phyloP scores from a whole-genome alignment of 2,329 filamentous ascomycete genomes.

The Pseudopyrenochaeta lycopersici region DNA sequence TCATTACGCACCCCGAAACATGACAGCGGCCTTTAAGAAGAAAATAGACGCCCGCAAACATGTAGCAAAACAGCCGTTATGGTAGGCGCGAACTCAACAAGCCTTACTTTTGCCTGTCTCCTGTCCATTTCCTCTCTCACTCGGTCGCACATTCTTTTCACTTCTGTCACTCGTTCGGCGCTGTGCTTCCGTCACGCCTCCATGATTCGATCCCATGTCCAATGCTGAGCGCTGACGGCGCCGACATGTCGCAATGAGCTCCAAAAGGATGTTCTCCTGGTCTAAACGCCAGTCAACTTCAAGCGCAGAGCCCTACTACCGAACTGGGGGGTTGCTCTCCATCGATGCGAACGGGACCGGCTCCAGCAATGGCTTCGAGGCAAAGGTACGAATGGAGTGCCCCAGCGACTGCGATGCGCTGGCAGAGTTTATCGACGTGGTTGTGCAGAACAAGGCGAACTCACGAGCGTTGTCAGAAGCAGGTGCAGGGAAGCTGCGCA shows the following conservation, averaged over 20 bases:
- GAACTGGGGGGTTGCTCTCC: conserved; percentile 50
- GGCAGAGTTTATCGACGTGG: conserved; percentile 44
- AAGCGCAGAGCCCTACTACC: conserved; percentile 41
- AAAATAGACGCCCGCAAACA: conserved; percentile 15
- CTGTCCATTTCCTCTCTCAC: conserved; percentile 1
- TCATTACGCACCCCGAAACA: conserved; percentile 15
- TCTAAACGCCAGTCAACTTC: conserved; percentile 50
- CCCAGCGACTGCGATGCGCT: conserved; percentile 29
- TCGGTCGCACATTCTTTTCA: not conserved
- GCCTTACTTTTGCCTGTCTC: conserved; percentile 6
- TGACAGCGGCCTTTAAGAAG: conserved; percentile 12
- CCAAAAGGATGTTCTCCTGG: conserved; percentile 57
- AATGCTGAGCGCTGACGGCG: conserved; percentile 4
- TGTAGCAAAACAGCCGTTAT: conserved; percentile 8
- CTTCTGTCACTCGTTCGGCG: not conserved
- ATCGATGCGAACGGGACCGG: conserved; percentile 36
- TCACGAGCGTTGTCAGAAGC: conserved; percentile 27
- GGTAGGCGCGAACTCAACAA: not conserved
- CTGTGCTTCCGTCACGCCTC: not conserved
- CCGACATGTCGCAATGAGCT: conserved; percentile 39
- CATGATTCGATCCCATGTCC: conserved; percentile 11
- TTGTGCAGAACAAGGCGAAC: conserved; percentile 36
- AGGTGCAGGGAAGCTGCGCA: conserved; percentile 30
- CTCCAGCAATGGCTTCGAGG: conserved; percentile 19
- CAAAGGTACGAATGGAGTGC: conserved; percentile 42